Evolutionary conservation across 257 asterid species (phyloP), one percentile per base, ranked within the genome.

Genomic region (Solanum verrucosum): DNA sequence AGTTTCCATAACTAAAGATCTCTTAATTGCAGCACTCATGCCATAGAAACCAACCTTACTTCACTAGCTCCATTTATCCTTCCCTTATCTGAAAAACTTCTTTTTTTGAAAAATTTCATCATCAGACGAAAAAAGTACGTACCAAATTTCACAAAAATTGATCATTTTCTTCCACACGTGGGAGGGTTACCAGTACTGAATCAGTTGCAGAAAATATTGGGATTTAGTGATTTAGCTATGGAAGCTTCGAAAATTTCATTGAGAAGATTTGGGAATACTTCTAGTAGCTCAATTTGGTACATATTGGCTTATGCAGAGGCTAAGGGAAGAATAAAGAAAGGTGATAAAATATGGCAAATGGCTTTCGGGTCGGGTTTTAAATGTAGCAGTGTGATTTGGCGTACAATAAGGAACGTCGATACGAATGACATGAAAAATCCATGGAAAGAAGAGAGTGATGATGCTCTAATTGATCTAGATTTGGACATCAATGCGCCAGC

Each of bases 191-290:
- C 87, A 0, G 93, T 92, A 79, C 91, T 92, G 20, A 91, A 92
- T 35, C 93, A 92, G 83, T 90, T 91, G 7, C 91, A 90, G 89
- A 91, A 40, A 92, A 93, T 73, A 27, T 6, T 93, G 23, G 86
- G 87, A 68, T 91, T 93, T 2, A 87, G 72, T 6, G 88, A 92
- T 13, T 31, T 67, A 11, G 91, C 89, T 52, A 89, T 90, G 27
- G 93, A 92, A 79, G 87, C 93, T 2, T 92, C 91, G 1, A 83
- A 93, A 34, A 90, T 93, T 92, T 88, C 92, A 14, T 88, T 93
- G 84, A 92, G 90, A 87, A 83, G 91, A 63, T 93, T 91, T 38
- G 95, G 95, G 0, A 93, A 91, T 90, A 91, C 95, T 67, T 91
- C 92, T 0, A 91, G 92, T 25, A 91, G 93, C 81, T 93, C 93